Percentiles rank a stretch among this genome's conserved stretches.
Evolutionary conservation across 495 filamentous ascomycete species (phyloP).

Genomic region (Aspergillus olivimuriae): DNA sequence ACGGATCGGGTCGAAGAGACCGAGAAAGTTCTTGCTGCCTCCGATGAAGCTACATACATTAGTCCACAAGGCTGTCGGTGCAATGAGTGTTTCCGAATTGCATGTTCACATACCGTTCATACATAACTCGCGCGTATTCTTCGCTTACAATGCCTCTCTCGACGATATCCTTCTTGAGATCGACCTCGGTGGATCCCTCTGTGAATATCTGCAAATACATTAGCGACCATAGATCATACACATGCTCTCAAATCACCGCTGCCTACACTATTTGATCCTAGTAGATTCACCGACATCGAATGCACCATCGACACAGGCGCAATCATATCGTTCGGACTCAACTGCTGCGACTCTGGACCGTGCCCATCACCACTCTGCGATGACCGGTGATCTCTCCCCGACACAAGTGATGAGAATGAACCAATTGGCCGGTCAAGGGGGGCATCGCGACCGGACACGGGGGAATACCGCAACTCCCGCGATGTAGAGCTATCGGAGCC

Average conservation of each 20-base stretch:
- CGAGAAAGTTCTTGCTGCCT: conserved; percentile 35
- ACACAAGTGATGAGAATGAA: neutral
- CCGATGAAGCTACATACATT: conserved; percentile 33
- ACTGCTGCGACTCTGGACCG: conserved; percentile 31
- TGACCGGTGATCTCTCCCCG: conserved; percentile 14
- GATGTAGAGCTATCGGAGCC: conserved; percentile 25
- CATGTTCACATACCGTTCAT: conserved; percentile 27
- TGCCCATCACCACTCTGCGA: conserved; percentile 23
- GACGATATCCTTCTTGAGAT: conserved; percentile 31
- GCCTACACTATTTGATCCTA: conserved; percentile 29
- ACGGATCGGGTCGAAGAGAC: conserved; percentile 37
- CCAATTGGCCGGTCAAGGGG: conserved; percentile 26
- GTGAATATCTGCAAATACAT: conserved; percentile 27
- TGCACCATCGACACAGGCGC: conserved; percentile 35
- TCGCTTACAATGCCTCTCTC: conserved; percentile 36
- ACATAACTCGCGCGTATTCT: conserved; percentile 34
- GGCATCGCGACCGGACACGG: conserved; percentile 16
- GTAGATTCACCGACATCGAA: conserved; percentile 40
- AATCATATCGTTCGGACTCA: conserved; percentile 40
- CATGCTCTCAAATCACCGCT: neutral
- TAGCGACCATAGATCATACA: neutral
- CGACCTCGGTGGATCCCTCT: conserved; percentile 27
- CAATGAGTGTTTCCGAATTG: neutral
- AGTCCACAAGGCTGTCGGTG: no score
- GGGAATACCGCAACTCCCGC: conserved; percentile 28